Conservation (phyloP, 495 filamentous ascomycete species). For the Glonium stellatum region DNA sequence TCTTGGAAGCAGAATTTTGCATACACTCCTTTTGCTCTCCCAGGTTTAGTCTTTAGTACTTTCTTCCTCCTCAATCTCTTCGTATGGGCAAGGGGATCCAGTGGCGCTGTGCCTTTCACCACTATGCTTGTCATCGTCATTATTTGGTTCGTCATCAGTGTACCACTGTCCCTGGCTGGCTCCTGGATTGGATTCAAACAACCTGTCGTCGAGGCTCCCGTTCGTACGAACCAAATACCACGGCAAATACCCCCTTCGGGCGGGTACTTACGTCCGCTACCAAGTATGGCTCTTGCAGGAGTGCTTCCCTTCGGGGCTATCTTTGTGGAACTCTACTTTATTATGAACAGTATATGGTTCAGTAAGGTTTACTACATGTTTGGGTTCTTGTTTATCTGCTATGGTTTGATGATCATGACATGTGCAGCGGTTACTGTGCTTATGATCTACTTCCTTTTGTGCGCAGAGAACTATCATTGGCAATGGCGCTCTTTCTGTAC, state of each 20-base stretch:
- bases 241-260: constrained; percentile 83
- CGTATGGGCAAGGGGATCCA: constrained; percentile 83
- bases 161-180: constrained; percentile 81
- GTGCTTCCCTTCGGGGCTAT: constrained; percentile 92
- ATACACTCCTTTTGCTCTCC: constrained; percentile 78
- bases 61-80: constrained; percentile 97
- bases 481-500: constrained; percentile 91
- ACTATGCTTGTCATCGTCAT: constrained; percentile 89
- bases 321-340: constrained; percentile 96
- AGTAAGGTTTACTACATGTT: constrained; percentile 99
- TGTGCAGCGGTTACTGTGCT: constrained; percentile 86
- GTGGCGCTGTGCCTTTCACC: constrained; percentile 89
- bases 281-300: constrained; percentile 82
- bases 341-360: constrained; percentile 97
- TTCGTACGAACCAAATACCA: constrained; percentile 95
- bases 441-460: constrained; percentile 90
- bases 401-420: constrained; percentile 94
- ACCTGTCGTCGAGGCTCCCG: constrained; percentile 62
- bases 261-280: constrained; percentile 74
- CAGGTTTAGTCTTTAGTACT: constrained; percentile 73
- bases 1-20: constrained; percentile 90
- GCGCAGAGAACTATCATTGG: constrained; percentile 96
- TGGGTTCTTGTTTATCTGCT: constrained; percentile 95
- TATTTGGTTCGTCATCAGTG: constrained; percentile 95
- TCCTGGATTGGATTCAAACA: constrained; percentile 88